phyloP scores from a whole-genome alignment of 78 protist genomes.

The Dictyostelium discoideum region DNA sequence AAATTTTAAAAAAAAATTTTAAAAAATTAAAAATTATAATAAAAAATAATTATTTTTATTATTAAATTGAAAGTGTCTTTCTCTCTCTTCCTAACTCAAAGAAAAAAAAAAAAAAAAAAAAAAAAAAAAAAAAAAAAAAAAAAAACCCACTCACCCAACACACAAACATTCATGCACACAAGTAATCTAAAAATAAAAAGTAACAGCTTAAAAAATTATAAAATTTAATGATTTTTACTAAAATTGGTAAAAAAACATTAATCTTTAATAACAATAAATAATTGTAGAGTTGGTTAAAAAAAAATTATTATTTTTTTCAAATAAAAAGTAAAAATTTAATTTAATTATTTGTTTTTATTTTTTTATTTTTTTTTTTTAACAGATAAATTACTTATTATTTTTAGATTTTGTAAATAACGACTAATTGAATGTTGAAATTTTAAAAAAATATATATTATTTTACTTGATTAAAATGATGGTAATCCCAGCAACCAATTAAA shows the following conservation, averaged over 20 bases:
- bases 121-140: neutral
- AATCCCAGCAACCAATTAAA: neutral
- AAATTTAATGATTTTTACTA: neutral
- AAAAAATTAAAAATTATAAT: neutral
- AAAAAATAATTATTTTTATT: too few species aligned
- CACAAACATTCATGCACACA: neutral
- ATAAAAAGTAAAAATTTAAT: neutral
- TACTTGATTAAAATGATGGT: neutral
- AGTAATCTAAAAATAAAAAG: neutral
- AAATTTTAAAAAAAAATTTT: neutral
- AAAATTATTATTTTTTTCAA: neutral
- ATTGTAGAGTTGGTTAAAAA: neutral
- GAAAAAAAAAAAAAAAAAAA: neutral
- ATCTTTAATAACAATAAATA: neutral
- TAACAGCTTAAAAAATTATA: neutral
- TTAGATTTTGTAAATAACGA: neutral
- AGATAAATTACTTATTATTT: neutral
- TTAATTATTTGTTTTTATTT: neutral
- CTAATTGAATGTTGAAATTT: neutral
- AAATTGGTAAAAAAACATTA: conserved; percentile 1
- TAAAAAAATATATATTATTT: too few species aligned
- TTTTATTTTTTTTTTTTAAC: neutral
- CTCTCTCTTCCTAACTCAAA: too few species aligned
- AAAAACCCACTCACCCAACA: neutral
- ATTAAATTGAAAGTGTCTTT: too few species aligned